phyloP scores from a whole-genome alignment of 768 basidiomycete genomes.

The Leucosporidium yakuticum region DNA sequence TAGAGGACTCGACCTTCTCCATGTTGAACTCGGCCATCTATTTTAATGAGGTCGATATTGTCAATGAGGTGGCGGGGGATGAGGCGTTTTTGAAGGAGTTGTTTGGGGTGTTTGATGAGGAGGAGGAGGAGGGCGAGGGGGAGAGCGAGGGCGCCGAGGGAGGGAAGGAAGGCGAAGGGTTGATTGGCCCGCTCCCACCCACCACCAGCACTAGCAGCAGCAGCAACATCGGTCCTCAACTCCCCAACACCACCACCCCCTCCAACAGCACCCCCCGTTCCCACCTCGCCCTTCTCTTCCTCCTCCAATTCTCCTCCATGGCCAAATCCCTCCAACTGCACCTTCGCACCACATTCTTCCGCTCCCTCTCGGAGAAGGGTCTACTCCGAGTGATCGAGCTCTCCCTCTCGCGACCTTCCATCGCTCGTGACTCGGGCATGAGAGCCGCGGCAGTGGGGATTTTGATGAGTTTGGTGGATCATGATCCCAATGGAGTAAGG shows the following conservation, averaged over 20 bases:
- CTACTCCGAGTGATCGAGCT: conserved; percentile 87
- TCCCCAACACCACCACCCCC: conserved; percentile 1
- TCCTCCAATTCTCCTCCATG: conserved; percentile 90
- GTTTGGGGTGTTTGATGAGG: conserved; percentile 39
- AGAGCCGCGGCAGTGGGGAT: conserved; percentile 81
- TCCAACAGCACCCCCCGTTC: conserved; percentile 36
- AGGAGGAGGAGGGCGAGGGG: conserved; percentile 37
- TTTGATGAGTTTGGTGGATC: conserved; percentile 75
- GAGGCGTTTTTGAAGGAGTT: conserved; percentile 57
- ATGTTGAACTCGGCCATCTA: conserved; percentile 95
- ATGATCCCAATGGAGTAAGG: conserved; percentile 80
- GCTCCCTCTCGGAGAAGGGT: conserved; percentile 77
- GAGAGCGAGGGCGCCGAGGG: conserved; percentile 17
- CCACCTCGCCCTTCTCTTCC: conserved; percentile 72
- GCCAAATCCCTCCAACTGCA: conserved; percentile 93
- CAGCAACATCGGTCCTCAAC: conserved; percentile 38
- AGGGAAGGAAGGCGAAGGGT: conserved; percentile 2
- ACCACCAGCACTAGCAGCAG: conserved; percentile 35
- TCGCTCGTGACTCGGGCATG: conserved; percentile 46
- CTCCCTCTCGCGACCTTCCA: conserved; percentile 61
- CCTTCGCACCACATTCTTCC: conserved; percentile 75
- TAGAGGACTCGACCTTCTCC: conserved; percentile 95
- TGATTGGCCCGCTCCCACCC: background rate
- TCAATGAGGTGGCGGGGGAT: conserved; percentile 77
- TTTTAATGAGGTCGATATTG: conserved; percentile 98